Evolutionary conservation across 805 yeast species (phyloP).

Genomic region (Myxozyma kluyveri): DNA sequence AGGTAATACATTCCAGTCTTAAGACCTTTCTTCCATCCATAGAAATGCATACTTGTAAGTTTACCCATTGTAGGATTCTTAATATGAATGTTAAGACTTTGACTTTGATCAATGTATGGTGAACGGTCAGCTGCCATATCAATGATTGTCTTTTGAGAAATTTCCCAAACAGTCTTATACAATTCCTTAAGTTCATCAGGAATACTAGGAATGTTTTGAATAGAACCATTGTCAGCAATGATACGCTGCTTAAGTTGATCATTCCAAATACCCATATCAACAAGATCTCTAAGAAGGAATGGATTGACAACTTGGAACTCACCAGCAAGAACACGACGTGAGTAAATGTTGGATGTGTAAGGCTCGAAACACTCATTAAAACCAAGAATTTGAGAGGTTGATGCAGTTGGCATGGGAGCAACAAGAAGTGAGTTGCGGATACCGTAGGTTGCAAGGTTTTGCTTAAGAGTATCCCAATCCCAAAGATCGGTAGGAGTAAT

Average conservation of each 20-base stretch:
- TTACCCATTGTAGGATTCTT: slow-evolving; percentile 93
- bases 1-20: slow-evolving; percentile 98
- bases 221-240: slow-evolving; percentile 76
- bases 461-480: slow-evolving; percentile 79
- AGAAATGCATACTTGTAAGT: slow-evolving; percentile 95
- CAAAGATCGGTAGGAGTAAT: slow-evolving; percentile 73
- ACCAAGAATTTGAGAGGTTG: slow-evolving; percentile 93
- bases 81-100: slow-evolving; percentile 84
- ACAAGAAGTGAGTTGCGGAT: slow-evolving; percentile 81
- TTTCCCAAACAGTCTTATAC: slow-evolving; percentile 97
- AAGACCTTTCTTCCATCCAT: slow-evolving; percentile 97
- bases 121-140: slow-evolving; percentile 84
- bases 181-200: slow-evolving; percentile 72
- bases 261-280: slow-evolving; percentile 80
- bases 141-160: slow-evolving; percentile 77
- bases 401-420: slow-evolving; percentile 98
- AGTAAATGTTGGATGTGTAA: slow-evolving; percentile 85
- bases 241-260: slow-evolving; percentile 74
- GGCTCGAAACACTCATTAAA: slow-evolving; percentile 97
- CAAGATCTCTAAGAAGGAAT: slow-evolving; percentile 76
- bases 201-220: slow-evolving; percentile 68
- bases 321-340: slow-evolving; percentile 87
- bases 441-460: slow-evolving; percentile 59
- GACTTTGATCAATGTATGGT: slow-evolving; percentile 80
- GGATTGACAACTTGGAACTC: slow-evolving; percentile 92